Base-by-base conservation (phyloP, 176 grass and related monocot genomes). In the Aechmea fasciata region DNA sequence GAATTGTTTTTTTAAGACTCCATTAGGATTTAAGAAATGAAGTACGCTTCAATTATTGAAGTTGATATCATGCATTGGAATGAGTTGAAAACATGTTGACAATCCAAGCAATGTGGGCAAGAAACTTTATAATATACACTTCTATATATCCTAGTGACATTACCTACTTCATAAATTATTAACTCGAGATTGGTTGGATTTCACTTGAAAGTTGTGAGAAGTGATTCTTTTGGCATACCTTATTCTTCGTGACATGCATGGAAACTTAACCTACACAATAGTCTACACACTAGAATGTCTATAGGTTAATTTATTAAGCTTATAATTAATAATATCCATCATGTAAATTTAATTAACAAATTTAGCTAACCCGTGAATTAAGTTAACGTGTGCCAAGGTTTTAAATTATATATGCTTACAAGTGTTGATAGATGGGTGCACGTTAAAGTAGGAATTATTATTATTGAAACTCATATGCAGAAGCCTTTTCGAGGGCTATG, bases 201-300 rank as follows among this genome's bases (percentile, higher is more conserved):
- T 96, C 81, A 92, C 93, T 81, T 96, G 33, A 92, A 96, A 96
- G 89, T 87, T 84, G 87, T 90, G 88, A 79, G 86, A 90, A 87
- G 86, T 87, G 84, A 90, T 92, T 92, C 86, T 79, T 81, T 71
- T 64, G 63, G 13, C 74, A 86, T 91, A 85, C 55, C 80, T 81
- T 78, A 84, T 64, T 86, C 69, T 20, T 61, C 81, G 80, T 69
- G 66, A 61, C 78, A 78, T 71, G 51, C 78, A 78, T 71, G 51
- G 81, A 57, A 82, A 91, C 85, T 82, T 69, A 90, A 89, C 87
- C 79, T 90, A 80, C 68, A 69, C 61, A 41, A 77, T 83, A 80
- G 77, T 87, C 78, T 82, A 73, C 55, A 50, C 61, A 78, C 81
- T 89, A 96, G 78, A 89, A 89, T 83, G 79, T 87, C 77, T 76